Conservation (phyloP, 306 rosid species). For the Trifolium repens region DNA sequence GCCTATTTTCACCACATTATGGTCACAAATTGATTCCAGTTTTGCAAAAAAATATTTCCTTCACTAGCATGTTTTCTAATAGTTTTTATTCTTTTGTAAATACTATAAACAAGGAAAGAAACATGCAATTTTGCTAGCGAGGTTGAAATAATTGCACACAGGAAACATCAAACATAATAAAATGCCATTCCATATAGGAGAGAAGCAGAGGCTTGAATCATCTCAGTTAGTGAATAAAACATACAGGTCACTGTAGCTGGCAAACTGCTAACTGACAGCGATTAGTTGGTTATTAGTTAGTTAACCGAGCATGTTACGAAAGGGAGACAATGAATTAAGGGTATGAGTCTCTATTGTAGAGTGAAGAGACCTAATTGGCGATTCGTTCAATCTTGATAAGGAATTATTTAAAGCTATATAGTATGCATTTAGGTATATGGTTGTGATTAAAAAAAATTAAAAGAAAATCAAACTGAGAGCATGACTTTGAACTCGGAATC, state of each 20-base stretch:
- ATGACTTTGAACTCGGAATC: background rate
- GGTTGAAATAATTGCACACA: background rate
- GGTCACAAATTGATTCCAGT: constrained; percentile 16
- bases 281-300: background rate
- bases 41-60: constrained; percentile 12
- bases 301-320: background rate
- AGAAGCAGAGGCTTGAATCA: background rate
- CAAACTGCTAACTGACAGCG: background rate
- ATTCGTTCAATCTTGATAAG: no score
- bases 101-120: constrained; percentile 23
- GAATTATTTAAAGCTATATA: no score
- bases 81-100: background rate
- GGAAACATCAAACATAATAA: background rate
- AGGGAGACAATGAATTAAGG: background rate
- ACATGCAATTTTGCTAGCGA: background rate
- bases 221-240: background rate
- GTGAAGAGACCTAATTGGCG: no score
- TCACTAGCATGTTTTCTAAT: background rate
- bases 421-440: no score
- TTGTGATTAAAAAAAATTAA: no score
- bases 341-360: background rate
- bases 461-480: background rate
- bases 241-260: background rate
- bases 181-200: background rate
- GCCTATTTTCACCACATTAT: constrained; percentile 1